These are phyloP conservation scores for Entonaema liquescens DNA, from an alignment of 495 filamentous ascomycete genomes.

Conservation along the genomic window DNA sequence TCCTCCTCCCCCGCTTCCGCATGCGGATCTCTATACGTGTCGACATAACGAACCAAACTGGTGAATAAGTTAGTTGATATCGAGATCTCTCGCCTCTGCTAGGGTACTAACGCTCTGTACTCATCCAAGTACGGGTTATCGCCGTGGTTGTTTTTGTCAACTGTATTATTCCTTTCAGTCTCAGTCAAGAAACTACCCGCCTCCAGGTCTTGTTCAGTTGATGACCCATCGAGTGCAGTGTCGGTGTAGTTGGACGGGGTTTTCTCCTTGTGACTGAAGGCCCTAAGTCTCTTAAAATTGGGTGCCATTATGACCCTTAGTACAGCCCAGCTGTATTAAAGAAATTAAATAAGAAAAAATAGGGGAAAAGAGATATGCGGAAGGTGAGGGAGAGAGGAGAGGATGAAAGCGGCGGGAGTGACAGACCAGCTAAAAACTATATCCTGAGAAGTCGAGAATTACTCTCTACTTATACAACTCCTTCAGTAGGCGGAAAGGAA, in stretches of 20 bases:
- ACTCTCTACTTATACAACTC: slow-evolving; percentile 39
- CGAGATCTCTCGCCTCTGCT: neutral
- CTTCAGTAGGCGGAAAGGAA: neutral
- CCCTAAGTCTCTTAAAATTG: slow-evolving; percentile 38
- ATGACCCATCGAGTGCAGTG: slow-evolving; percentile 17
- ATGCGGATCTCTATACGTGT: slow-evolving; percentile 68
- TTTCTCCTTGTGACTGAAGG: slow-evolving; percentile 23
- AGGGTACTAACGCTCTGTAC: slow-evolving; percentile 45
- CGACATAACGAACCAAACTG: slow-evolving; percentile 69
- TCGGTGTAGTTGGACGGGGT: slow-evolving; percentile 29
- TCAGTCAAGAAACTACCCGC: slow-evolving; percentile 41
- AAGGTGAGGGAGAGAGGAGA: slow-evolving; percentile 28
- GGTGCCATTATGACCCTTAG: slow-evolving; percentile 40
- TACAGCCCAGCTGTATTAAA: slow-evolving; percentile 45
- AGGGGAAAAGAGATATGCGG: slow-evolving; percentile 25
- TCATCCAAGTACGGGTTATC: slow-evolving; percentile 48
- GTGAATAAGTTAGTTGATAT: slow-evolving; percentile 3
- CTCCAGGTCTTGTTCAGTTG: slow-evolving; percentile 35
- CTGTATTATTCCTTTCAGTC: slow-evolving; percentile 33
- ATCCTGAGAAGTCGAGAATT: slow-evolving; percentile 18
- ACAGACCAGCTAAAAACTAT: slow-evolving; percentile 15
- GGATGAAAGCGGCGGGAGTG: slow-evolving; percentile 13
- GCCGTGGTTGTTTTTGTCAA: slow-evolving; percentile 30
- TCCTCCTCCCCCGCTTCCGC: slow-evolving; percentile 65
- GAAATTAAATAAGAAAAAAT: slow-evolving; percentile 8